phyloP scores from a whole-genome alignment of 2,329 filamentous ascomycete genomes.

The Diaporthe destruens region DNA sequence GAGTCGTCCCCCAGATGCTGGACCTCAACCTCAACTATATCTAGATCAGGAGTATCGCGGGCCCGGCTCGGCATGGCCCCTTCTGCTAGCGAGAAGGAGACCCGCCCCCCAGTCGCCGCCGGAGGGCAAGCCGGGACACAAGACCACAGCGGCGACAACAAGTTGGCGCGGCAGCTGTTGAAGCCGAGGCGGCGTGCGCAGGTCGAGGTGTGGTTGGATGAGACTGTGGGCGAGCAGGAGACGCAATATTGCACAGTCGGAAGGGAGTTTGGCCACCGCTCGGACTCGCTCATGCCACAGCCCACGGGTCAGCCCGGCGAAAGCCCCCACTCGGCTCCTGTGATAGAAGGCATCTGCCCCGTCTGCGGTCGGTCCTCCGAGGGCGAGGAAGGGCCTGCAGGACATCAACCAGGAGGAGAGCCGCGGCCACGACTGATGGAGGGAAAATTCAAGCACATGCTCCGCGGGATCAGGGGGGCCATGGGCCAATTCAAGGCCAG shows the following conservation, averaged over 20 bases:
- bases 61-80: neutral
- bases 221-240: neutral
- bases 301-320: neutral
- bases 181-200: constrained; percentile 28
- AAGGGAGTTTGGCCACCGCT: constrained; percentile 22
- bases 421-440: neutral
- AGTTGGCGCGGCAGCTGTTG: constrained; percentile 28
- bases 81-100: neutral
- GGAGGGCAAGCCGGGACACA: neutral
- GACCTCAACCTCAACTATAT: neutral
- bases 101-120: neutral
- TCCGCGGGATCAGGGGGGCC: constrained; percentile 24
- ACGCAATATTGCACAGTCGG: constrained; percentile 28
- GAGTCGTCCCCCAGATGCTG: neutral
- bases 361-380: constrained; percentile 34
- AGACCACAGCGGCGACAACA: neutral
- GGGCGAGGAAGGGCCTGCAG: constrained; percentile 1
- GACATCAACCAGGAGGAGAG: too few relatives aligned
- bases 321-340: neutral
- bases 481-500: constrained; percentile 11
- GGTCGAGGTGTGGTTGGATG: constrained; percentile 39
- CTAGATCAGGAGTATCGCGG: neutral
- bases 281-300: neutral
- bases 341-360: neutral
- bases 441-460: neutral